phyloP scores from a whole-genome alignment of 2,329 filamentous ascomycete genomes.

The Nectriaceae sp. region DNA sequence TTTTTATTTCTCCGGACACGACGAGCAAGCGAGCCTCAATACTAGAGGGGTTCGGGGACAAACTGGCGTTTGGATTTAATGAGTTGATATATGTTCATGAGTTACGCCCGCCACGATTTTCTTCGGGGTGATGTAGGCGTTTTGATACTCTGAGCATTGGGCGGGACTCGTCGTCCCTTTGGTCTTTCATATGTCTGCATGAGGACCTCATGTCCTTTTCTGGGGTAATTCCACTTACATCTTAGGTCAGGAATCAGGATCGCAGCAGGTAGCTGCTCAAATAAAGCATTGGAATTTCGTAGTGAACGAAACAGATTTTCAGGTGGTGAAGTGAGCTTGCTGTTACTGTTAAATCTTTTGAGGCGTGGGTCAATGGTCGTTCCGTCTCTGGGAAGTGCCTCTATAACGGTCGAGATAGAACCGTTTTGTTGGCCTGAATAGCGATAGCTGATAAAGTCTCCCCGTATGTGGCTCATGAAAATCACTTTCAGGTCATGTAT shows the following conservation, averaged over 20 bases:
- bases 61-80: conserved; percentile 11
- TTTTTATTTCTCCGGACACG: conserved; percentile 1
- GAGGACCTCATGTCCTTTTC: background rate
- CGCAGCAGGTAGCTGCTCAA: conserved; percentile 8
- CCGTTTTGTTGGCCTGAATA: too few species aligned
- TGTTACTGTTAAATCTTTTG: too few species aligned
- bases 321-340: too few species aligned
- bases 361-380: too few species aligned
- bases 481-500: too few species aligned
- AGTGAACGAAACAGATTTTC: background rate
- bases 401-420: too few species aligned
- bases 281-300: conserved; percentile 8
- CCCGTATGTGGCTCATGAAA: too few species aligned
- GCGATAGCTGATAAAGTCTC: too few species aligned
- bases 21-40: conserved; percentile 4
- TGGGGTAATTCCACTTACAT: background rate
- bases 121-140: background rate
- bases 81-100: conserved; percentile 18
- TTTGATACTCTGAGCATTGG: background rate
- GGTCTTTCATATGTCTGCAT: background rate
- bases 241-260: conserved; percentile 7
- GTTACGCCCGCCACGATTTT: conserved; percentile 14
- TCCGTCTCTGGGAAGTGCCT: too few species aligned
- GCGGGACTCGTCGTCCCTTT: background rate
- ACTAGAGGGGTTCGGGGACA: conserved; percentile 1